These are phyloP conservation scores for Nyctanthes arbortristis DNA, from an alignment of 257 asterid genomes.

Conservation along the genomic window DNA sequence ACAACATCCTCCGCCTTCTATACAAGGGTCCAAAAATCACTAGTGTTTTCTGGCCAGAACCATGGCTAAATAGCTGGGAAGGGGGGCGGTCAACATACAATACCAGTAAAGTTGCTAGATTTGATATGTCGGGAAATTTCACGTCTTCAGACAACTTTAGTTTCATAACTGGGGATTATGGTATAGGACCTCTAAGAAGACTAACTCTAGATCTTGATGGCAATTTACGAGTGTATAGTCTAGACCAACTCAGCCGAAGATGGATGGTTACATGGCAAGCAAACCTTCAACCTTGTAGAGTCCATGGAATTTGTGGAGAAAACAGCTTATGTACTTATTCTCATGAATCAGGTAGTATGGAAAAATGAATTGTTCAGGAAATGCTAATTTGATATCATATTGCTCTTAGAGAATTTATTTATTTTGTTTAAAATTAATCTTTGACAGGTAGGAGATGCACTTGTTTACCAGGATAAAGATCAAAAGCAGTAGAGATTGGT, in stretches of 20 bases:
- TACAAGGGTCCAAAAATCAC: too few species aligned
- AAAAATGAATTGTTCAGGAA: too few species aligned
- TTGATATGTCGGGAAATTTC: slow-evolving; percentile 12
- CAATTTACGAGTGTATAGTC: slow-evolving; percentile 32
- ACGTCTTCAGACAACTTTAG: slow-evolving; percentile 10
- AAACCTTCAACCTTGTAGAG: too few species aligned
- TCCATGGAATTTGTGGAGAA: slow-evolving; percentile 47
- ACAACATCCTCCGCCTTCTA: slow-evolving; percentile 17
- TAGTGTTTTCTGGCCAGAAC: too few species aligned
- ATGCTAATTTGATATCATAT: too few species aligned
- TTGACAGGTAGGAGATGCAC: slow-evolving; percentile 36
- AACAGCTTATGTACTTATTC: slow-evolving; percentile 33
- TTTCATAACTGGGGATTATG: slow-evolving; percentile 13
- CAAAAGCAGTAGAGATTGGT: slow-evolving; percentile 34
- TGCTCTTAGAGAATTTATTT: too few species aligned
- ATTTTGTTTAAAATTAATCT: too few species aligned
- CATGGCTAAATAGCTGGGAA: slow-evolving; percentile 7
- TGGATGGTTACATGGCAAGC: slow-evolving; percentile 47
- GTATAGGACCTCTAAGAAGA: slow-evolving; percentile 19
- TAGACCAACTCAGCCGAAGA: slow-evolving; percentile 8
- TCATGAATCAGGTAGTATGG: not conserved
- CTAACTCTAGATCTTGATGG: slow-evolving; percentile 31
- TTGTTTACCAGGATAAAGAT: slow-evolving; percentile 43
- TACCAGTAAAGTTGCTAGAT: slow-evolving; percentile 11
- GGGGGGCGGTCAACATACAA: slow-evolving; percentile 15